Evolutionary conservation across 495 filamentous ascomycete species (phyloP).

Genomic region (Lasiosphaeriaceae sp.): DNA sequence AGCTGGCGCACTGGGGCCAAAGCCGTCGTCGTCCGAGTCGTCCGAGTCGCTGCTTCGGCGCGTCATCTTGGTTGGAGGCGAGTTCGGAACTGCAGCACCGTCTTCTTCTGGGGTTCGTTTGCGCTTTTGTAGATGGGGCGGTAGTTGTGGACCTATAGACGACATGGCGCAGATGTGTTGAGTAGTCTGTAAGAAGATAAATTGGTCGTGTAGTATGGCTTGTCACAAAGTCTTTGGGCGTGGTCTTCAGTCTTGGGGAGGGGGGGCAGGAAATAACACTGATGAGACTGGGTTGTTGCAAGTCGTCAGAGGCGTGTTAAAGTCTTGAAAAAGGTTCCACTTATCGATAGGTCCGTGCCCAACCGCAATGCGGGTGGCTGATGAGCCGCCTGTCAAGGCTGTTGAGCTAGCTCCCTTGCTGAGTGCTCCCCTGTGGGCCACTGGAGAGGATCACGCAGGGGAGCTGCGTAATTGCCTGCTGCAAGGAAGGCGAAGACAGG

Average conservation of each 20-base stretch:
- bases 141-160: conserved; percentile 48
- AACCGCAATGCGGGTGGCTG: neutral
- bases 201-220: neutral
- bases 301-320: too few species aligned
- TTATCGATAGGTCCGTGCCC: conserved; percentile 18
- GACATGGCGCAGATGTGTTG: conserved; percentile 30
- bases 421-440: neutral
- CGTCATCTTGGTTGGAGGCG: conserved; percentile 36
- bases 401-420: neutral
- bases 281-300: too few species aligned
- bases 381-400: neutral
- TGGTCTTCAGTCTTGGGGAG: too few species aligned
- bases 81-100: conserved; percentile 11
- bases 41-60: conserved; percentile 31
- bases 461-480: conserved; percentile 22
- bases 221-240: too few species aligned
- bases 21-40: conserved; percentile 34
- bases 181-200: neutral
- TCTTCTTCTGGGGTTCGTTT: conserved; percentile 48
- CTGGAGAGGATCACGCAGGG: conserved; percentile 4
- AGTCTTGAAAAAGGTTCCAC: too few species aligned
- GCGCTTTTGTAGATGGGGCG: conserved; percentile 49
- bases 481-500: neutral
- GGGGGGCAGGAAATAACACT: too few species aligned
- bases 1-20: conserved; percentile 30